Conservation (phyloP, 225 moss, liverwort and hornwort genomes). For the Lunularia cruciata region DNA sequence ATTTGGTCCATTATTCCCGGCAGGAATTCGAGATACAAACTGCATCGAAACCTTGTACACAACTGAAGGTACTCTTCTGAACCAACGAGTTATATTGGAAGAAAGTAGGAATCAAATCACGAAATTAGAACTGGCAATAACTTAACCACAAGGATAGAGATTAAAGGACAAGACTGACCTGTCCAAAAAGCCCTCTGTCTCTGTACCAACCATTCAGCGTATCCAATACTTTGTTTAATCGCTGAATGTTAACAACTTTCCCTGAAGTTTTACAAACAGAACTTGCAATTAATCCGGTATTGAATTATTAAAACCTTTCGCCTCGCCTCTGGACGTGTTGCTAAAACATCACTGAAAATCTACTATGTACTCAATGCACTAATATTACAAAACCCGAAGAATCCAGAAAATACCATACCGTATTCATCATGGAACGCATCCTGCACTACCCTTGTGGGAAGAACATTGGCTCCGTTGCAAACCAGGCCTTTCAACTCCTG, state of each 20-base stretch:
- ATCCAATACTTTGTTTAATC: conserved; percentile 82
- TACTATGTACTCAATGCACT: too few species aligned
- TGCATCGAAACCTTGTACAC: too few species aligned
- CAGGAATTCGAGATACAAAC: background rate
- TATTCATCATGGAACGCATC: conserved; percentile 86
- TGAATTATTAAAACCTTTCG: too few species aligned
- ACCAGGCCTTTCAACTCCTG: conserved; percentile 96
- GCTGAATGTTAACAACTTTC: conserved; percentile 97
- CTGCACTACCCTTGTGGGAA: conserved; percentile 83
- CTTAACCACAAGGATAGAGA: background rate
- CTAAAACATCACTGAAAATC: too few species aligned
- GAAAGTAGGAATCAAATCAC: too few species aligned
- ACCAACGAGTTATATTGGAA: too few species aligned
- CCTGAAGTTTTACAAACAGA: conserved; percentile 45
- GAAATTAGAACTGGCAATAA: background rate
- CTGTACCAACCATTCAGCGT: conserved; percentile 96
- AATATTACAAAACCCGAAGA: too few species aligned
- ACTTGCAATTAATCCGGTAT: too few species aligned
- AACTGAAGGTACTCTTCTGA: too few species aligned
- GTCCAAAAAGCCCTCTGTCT: conserved; percentile 95
- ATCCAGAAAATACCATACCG: conserved; percentile 49
- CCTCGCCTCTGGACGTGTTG: too few species aligned
- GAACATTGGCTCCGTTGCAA: conserved; percentile 89
- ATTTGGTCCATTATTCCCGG: background rate
- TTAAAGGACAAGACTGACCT: conserved; percentile 35